phyloP scores from a whole-genome alignment of 345 rosid genomes.

The Mallotus nudiflorus region DNA sequence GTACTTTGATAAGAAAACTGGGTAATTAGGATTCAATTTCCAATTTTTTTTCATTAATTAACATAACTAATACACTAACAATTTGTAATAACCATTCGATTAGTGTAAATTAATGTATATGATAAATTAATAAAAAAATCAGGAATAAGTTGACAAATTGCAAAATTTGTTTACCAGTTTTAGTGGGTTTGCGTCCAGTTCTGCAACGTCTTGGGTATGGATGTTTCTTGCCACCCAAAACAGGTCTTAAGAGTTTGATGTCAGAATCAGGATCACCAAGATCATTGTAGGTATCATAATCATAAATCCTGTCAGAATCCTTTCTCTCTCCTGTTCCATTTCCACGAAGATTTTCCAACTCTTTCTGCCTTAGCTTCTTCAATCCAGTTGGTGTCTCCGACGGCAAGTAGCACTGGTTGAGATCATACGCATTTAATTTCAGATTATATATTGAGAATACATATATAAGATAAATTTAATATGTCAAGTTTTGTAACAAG shows the following conservation, averaged over 20 bases:
- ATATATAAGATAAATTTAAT: too few species aligned
- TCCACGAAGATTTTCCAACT: slow-evolving; percentile 30
- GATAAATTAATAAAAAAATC: too few species aligned
- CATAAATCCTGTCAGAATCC: slow-evolving; percentile 33
- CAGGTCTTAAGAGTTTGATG: slow-evolving; percentile 20
- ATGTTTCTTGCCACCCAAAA: slow-evolving; percentile 28
- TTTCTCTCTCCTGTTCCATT: slow-evolving; percentile 38
- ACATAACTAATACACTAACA: too few species aligned
- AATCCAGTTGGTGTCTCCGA: slow-evolving; percentile 37
- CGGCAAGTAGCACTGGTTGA: slow-evolving; percentile 34
- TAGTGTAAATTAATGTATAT: not conserved
- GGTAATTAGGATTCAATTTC: too few species aligned
- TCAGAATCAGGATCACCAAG: slow-evolving; percentile 33
- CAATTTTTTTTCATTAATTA: too few species aligned
- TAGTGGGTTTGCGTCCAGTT: slow-evolving; percentile 41
- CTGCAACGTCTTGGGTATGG: slow-evolving; percentile 62
- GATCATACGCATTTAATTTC: not conserved
- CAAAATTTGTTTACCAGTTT: slow-evolving; percentile 10
- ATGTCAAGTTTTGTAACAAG: too few species aligned
- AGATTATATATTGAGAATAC: too few species aligned
- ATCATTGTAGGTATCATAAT: slow-evolving; percentile 42
- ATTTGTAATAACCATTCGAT: too few species aligned
- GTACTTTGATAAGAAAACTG: too few species aligned
- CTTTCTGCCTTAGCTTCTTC: slow-evolving; percentile 32
- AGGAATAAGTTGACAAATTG: too few species aligned